These are phyloP conservation scores for Saccharomyces uvarum DNA, from an alignment of 1,139 yeast species.

Conservation along the genomic window DNA sequence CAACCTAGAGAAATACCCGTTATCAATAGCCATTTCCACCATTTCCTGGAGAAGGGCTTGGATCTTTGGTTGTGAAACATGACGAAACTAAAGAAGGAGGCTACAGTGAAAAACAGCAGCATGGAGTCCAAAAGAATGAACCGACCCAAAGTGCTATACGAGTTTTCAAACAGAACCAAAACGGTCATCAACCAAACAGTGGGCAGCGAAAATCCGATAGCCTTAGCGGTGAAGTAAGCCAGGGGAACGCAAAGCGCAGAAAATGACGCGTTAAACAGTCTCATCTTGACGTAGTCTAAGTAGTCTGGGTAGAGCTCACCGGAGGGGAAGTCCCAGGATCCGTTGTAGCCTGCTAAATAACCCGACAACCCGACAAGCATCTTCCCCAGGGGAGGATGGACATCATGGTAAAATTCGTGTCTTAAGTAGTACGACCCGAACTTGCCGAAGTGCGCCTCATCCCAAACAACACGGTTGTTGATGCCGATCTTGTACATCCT, in stretches of 20 bases:
- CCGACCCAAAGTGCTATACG: slow-evolving; percentile 83
- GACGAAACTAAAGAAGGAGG: slow-evolving; percentile 70
- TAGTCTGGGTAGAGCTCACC: slow-evolving; percentile 81
- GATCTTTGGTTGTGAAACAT: slow-evolving; percentile 70
- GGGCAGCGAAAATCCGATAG: slow-evolving; percentile 70
- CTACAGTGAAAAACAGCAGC: slow-evolving; percentile 84
- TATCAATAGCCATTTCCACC: slow-evolving; percentile 90
- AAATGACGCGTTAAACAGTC: slow-evolving; percentile 86
- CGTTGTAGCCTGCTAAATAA: slow-evolving; percentile 88
- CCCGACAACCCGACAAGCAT: slow-evolving; percentile 96
- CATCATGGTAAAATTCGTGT: slow-evolving; percentile 94
- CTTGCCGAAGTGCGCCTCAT: slow-evolving; percentile 94
- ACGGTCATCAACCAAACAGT: slow-evolving; percentile 84
- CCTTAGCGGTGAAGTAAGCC: slow-evolving; percentile 87
- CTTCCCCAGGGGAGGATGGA: slow-evolving; percentile 97
- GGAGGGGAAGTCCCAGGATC: slow-evolving; percentile 89
- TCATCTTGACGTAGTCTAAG: slow-evolving; percentile 83
- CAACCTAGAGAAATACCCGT: slow-evolving; percentile 75
- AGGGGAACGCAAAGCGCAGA: slow-evolving; percentile 86
- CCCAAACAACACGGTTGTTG: slow-evolving; percentile 81
- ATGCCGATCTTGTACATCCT: slow-evolving; percentile 70
- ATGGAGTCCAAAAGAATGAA: slow-evolving; percentile 93
- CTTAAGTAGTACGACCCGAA: slow-evolving; percentile 89
- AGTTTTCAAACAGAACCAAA: slow-evolving; percentile 79
- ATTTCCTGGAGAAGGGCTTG: slow-evolving; percentile 59